These are phyloP conservation scores for Protoeuglena noctilucae DNA, from an alignment of 139 green algal species.

Conservation along the genomic window DNA sequence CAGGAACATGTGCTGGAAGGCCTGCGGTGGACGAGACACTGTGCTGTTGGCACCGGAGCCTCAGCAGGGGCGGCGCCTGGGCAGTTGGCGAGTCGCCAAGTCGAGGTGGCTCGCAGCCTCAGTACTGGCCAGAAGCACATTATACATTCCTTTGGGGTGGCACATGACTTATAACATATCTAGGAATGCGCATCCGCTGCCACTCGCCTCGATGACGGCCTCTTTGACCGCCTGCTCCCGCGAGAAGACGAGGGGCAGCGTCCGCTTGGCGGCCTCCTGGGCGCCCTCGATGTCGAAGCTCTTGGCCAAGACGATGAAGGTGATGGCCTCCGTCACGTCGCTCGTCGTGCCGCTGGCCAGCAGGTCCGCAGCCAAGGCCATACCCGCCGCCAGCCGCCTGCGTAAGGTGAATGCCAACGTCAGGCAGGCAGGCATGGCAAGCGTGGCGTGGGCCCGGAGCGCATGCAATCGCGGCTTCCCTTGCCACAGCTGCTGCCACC, in stretches of 20 bases:
- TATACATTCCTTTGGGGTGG: too few species aligned
- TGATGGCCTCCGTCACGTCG: constrained; percentile 54
- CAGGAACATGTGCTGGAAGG: too few species aligned
- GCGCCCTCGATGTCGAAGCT: constrained; percentile 41
- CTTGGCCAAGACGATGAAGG: constrained; percentile 44
- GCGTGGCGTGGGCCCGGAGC: too few species aligned
- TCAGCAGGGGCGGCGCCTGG: constrained; percentile 5
- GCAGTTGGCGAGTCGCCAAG: constrained; percentile 16
- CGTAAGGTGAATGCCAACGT: constrained; percentile 3
- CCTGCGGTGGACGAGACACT: not conserved
- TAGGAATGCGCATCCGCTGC: constrained; percentile 20
- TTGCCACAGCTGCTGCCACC: too few species aligned
- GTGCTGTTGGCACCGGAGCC: not conserved
- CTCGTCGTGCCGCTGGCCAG: constrained; percentile 35
- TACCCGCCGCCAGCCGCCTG: constrained; percentile 14
- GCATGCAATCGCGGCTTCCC: too few species aligned
- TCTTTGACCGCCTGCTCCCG: constrained; percentile 42
- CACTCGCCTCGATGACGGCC: constrained; percentile 51
- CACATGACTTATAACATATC: too few species aligned
- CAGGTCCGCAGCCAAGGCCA: constrained; percentile 40
- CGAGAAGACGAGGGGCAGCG: constrained; percentile 74
- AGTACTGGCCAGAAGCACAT: too few species aligned
- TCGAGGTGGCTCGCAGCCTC: too few species aligned
- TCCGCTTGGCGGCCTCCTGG: not conserved
- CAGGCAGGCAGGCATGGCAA: too few species aligned